Evolutionary conservation across 306 rosid species (phyloP), one percentile per base, ranked within the genome.

Genomic region (Lotus japonicus): DNA sequence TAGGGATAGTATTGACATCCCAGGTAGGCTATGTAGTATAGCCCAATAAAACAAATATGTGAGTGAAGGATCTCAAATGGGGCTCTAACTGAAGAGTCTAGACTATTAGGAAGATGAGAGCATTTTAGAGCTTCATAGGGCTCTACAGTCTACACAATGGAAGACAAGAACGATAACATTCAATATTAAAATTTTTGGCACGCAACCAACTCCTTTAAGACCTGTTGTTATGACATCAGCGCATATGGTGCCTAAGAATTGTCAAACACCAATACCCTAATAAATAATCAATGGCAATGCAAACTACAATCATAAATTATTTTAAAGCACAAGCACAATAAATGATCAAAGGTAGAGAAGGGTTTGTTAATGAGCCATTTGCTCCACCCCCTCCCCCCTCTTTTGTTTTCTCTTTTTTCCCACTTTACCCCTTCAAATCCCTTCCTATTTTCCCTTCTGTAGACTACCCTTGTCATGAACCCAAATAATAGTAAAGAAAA

Each of bases 241-340:
- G 42, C 54, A 60, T 75, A 56, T 23, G 36, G 55, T 61, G 77
- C 70, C 78, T 64, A 70, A 64, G 75, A 77, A 75, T 67, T 67
- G 58, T 58, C 36, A 48, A 67, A 77, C 49, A 74, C 70, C 79
- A 76, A 63, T 26, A 70, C 76, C 72, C 70, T 61, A 80, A 75
- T 57, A 73, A 73, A 79, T 82, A 70, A 84, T 73, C 72, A 77
- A 75, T 68, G 66, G 80, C 82, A 84, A 84, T 66, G 84, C 85
- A 83, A 80, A 69, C 72, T 73, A 81, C 72, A 80, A 63, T 74
- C 78, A 81, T 84, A 89, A 74, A 84, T 80, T 85, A 89, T 67
- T 80, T 81, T 75, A 70, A 77, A 77, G 85, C 87, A 75, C 87
- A 80, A 79, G 83, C 90, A 81, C 86, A 85, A 82, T 72, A 70